These are phyloP conservation scores for Collybiopsis luxurians DNA, from an alignment of 768 basidiomycete genomes.

Conservation along the genomic window DNA sequence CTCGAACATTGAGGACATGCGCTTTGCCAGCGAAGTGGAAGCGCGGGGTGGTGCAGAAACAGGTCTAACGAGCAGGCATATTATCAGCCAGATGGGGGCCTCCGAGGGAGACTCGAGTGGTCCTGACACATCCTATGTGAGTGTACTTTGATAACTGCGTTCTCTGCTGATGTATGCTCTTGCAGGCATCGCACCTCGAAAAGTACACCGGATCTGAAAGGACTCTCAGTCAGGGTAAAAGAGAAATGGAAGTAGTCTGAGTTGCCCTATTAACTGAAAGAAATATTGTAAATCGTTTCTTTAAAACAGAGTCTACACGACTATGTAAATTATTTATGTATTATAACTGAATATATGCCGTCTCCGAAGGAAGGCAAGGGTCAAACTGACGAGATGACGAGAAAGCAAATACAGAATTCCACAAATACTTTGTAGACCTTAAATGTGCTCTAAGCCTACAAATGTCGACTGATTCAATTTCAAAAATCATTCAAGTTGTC, in stretches of 20 bases:
- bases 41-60: background rate
- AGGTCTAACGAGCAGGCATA: background rate
- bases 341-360: too few species aligned
- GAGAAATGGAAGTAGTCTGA: background rate
- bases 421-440: too few species aligned
- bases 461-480: too few species aligned
- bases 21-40: slow-evolving; percentile 3
- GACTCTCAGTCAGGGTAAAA: background rate
- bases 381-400: too few species aligned
- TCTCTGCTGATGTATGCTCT: background rate
- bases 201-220: background rate
- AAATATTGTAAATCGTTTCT: too few species aligned
- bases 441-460: too few species aligned
- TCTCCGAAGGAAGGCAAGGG: too few species aligned
- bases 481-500: too few species aligned
- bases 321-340: too few species aligned
- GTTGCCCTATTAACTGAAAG: too few species aligned
- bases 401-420: too few species aligned
- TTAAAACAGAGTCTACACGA: too few species aligned
- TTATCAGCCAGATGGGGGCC: background rate
- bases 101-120: background rate
- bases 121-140: background rate
- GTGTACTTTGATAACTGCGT: background rate
- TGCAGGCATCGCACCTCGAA: background rate
- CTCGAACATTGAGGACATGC: slow-evolving; percentile 12